Evolutionary conservation across 345 rosid genomes (phyloP).

Genomic region (Aquilaria sinensis): DNA sequence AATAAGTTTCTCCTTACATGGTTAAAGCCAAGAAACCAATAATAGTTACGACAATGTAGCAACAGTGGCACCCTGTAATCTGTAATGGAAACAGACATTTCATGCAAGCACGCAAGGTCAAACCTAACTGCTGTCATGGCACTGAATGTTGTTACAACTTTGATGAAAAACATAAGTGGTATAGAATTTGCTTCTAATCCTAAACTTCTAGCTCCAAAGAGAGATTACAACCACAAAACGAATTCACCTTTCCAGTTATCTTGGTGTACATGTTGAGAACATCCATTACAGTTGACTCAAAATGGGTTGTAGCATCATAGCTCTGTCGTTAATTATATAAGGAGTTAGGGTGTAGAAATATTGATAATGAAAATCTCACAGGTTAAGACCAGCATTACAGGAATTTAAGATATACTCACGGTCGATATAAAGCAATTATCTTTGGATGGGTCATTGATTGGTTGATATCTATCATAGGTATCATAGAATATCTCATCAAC

Average conservation of each 20-base stretch:
- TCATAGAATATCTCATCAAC: conserved; percentile 88
- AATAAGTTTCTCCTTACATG: neutral
- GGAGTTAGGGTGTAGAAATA: conserved; percentile 7
- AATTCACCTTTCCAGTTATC: conserved; percentile 85
- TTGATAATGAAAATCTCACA: neutral
- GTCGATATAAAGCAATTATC: conserved; percentile 93
- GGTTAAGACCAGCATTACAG: neutral
- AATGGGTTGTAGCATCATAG: conserved; percentile 92
- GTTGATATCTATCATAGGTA: conserved; percentile 67
- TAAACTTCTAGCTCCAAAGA: no score
- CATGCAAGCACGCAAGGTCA: no score
- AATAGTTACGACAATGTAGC: neutral
- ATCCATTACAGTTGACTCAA: conserved; percentile 79
- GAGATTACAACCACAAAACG: neutral
- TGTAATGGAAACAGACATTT: no score
- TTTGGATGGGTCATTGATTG: conserved; percentile 69
- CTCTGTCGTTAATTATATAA: conserved; percentile 43
- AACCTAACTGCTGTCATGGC: neutral
- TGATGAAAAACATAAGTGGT: no score
- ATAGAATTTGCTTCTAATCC: no score
- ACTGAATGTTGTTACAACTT: neutral
- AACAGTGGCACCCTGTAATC: neutral
- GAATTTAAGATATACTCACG: conserved; percentile 32
- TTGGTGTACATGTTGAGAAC: conserved; percentile 74
- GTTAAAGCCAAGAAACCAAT: neutral